These are phyloP conservation scores for Meira miltonrushii DNA, from an alignment of 1,284 basidiomycete species.

Conservation along the genomic window DNA sequence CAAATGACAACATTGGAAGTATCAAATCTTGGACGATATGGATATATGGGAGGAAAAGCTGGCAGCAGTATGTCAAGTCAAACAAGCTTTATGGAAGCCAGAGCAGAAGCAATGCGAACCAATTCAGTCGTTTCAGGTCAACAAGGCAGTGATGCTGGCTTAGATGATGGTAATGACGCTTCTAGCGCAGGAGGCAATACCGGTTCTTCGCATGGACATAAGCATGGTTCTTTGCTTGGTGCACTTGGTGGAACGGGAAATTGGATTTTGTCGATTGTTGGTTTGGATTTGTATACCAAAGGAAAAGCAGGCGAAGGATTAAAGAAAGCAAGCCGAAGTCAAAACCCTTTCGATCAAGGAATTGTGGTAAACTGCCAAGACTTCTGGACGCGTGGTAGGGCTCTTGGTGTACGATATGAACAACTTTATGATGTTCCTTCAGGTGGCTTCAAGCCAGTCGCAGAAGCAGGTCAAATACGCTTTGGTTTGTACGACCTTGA, in stretches of 20 bases:
- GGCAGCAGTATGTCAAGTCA: constrained; percentile 53
- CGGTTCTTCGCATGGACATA: background rate
- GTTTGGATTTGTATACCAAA: constrained; percentile 85
- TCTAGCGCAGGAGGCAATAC: constrained; percentile 1
- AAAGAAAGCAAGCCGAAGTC: constrained; percentile 59
- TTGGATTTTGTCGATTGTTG: constrained; percentile 80
- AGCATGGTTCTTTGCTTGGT: constrained; percentile 5
- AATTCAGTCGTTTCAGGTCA: constrained; percentile 3
- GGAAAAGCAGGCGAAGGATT: constrained; percentile 81
- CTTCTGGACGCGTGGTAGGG: constrained; percentile 82
- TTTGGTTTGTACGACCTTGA: background rate
- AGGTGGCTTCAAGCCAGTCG: constrained; percentile 14
- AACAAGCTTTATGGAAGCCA: constrained; percentile 16
- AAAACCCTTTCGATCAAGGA: constrained; percentile 90
- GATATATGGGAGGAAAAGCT: constrained; percentile 87
- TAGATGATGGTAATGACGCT: constrained; percentile 15
- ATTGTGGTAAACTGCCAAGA: constrained; percentile 77
- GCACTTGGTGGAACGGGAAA: constrained; percentile 33
- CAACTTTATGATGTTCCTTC: constrained; percentile 71
- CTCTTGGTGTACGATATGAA: constrained; percentile 83
- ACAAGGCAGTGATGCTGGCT: background rate
- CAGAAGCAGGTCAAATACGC: background rate
- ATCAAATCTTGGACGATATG: constrained; percentile 85
- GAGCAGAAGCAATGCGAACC: constrained; percentile 17
- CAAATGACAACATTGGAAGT: constrained; percentile 98